Base-by-base conservation (phyloP, 805 yeast species). In the Myxozyma neotropica region DNA sequence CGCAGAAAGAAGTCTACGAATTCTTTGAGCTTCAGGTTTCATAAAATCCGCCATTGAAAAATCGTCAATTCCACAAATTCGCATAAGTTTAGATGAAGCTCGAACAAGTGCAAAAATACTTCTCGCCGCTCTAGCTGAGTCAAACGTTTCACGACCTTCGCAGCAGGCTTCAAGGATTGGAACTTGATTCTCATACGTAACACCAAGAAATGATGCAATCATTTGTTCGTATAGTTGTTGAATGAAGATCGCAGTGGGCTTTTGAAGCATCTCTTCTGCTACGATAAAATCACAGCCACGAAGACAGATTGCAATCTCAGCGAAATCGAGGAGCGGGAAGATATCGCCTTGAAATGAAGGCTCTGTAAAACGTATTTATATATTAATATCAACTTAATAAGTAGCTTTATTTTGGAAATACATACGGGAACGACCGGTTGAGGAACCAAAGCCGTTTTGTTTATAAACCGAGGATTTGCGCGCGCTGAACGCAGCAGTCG, bases 11-110 rank as follows among this genome's bases (percentile, higher is more conserved):
- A 89, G 78, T 48, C 93, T 75, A 62, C 84, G 76, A 0, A 83
- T 78, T 58, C 96, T 77, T 39, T 71, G 73, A 0, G 88, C 77
- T n/a, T 90, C 96, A 0, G 97, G 97, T 65, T 83, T 84, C 59
- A 82, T 77, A 31, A 91, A 75, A 74, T 91, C 97, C 74, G 82
- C 78, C 52, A 90, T 76, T 44, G 84, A 81, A 69, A 90, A 88
- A 72, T 91, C 96, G 58, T 82, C 78, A 1, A 91, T 81, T 0
- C 96, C 96, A 69, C 93, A 85, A 6, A 67, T 61, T 7, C 54
- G 47, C 52, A 63, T 61, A 31, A 65, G 63, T 35, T 61, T 55
- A 35, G 63, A 48, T 39, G 65, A 53, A 13, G 61, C 67, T 15
- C 67, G 53, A 6, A 53, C 55, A 23, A 64, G 55, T 26, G 67